Base-by-base conservation (phyloP, 2,329 filamentous ascomycete species). In the Penicillium sp. region DNA sequence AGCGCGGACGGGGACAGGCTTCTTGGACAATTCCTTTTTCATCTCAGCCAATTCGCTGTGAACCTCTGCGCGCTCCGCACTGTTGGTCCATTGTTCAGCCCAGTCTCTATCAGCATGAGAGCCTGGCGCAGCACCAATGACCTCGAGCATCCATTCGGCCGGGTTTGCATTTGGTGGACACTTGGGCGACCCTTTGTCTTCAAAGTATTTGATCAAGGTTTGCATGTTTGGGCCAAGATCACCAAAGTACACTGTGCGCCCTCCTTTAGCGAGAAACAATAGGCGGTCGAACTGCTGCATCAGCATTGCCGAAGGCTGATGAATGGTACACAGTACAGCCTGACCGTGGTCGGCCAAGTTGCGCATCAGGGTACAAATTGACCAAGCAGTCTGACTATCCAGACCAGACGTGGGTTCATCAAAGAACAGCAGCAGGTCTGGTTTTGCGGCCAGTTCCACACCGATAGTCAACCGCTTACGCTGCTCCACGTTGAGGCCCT, bases 321-420 rank as follows among this genome's bases (percentile, higher is more conserved):
- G 91, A 53, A 96, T 96, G 0, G 91, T 96, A 73, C 89, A 95
- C 13, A 96, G 81, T 69, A 96, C 87, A 45, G 91, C 90, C 65
- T 94, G 88, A 13, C 91, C 90, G 53, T 83, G 85, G 67, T 91
- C 85, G 61, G 88, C 88, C 29, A 96, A 77, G 71, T 94, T 95
- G 69, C 93, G 85, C 37, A 97, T 79, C 12, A 96, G 78, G 65
- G 88, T 84, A 42, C 88, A 78, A 64, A 96, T 95, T 57, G 88
- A 87, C 88, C 88, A 96, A 0, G 89, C 91, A 1, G 90, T 95
- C 69, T 95, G 89, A 63, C 83, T 88, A 70, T 96, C 91, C n/a
- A 96, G 81, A 75, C 91, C 91, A 24, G 89, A 95, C 3, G 90
- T 96, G 9, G 90, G 91, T 69, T 97, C 90, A 62, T 97, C 91